Evolutionary conservation across 768 basidiomycete genomes (phyloP), one percentile per base, ranked within the genome.

Genomic region (Auricularia sp.): DNA sequence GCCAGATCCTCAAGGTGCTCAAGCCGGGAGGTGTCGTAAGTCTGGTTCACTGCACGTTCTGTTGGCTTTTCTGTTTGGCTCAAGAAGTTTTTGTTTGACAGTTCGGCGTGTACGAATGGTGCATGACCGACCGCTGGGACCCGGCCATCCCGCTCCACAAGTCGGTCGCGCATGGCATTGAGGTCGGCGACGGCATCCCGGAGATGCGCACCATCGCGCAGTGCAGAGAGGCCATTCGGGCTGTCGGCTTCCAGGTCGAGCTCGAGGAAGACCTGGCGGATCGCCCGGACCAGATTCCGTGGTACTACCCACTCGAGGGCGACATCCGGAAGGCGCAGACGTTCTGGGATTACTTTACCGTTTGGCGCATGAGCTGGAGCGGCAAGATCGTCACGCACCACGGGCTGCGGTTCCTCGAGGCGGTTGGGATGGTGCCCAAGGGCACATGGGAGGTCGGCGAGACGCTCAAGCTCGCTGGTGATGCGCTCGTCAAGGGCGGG

Each of bases 21-120:
- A 98, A 98, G 79, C 96, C 96, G 0, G 96, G 95, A 78, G 96
- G 96, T 68, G 80, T 90, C 24, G 94, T 95, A 73, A 74, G 91
- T 84, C 14, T 29, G 29, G 29, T 29, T 29, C 29, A 29, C 29
- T 29, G 29, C 29, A 29, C 29, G 29, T 29, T 36, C 18, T 18
- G 18, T 14, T 64, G 37, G 29, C 24, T 24, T 45, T 42, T 42
- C 33, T 14, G 14, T 47, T 44, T 6, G 45, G 18, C 64, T 59
- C n/a, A 24, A 29, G 5, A 2, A 1, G 21, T 16, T 42, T 3
- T 61, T 58, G 39, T 42, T 42, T 14, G 39, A 42, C 39, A 95
- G 90, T 97, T 97, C 75, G 96, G 95, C 72, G 90, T 98, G 44
- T 99, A 98, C 77, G 97, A 98, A 75, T 99, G 96, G 96, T 88